Base-by-base conservation (phyloP, 495 filamentous ascomycete genomes). In the Trichoderma virens region DNA sequence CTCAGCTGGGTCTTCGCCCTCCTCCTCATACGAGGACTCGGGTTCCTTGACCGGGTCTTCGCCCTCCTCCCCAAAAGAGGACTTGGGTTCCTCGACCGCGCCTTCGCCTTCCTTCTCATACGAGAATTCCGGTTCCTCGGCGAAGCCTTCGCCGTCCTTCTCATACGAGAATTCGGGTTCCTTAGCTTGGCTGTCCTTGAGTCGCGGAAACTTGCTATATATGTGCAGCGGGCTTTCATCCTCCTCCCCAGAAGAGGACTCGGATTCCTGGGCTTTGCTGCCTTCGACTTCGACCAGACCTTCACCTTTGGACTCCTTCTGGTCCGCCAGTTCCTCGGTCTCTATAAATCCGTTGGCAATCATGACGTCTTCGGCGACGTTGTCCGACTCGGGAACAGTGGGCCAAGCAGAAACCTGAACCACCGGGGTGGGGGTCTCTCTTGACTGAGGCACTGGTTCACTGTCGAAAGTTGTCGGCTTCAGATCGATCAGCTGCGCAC, bases 261-360 rank as follows among this genome's bases (percentile, higher is more conserved):
- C 41, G 41, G 41, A 13, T 45, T 45, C 41, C 41, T 45, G 41
- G 18, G 41, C 41, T 35, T 35, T 35, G 32, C 32, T 35, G 32
- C 11, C 32, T 35, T 35, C 25, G 51, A 23, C 11, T 28, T 23
- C 51, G 51, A 56, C 51, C 51, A 56, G 51, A 56, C 51, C 51
- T 56, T 56, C 51, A 56, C 51, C 51, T 30, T 27, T 56, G 51
- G 51, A 56, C 51, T 56, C 23, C 20, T 28, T 56, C 51, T 9
- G 5, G 51, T 56, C 51, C 51, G 51, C 51, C 5, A 23, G 51
- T 56, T 56, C 51, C 51, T 56, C 51, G 51, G 51, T 56, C 51
- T 56, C 43, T 23, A 23, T 47, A 1, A 1, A 20, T 47, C n/a
- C n/a, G 43, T 23, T 47, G 43, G 43, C 43, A 47, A 23, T 25